Evolutionary conservation across 2,329 filamentous ascomycete species (phyloP).

Genomic region (Hysterium pulicare): DNA sequence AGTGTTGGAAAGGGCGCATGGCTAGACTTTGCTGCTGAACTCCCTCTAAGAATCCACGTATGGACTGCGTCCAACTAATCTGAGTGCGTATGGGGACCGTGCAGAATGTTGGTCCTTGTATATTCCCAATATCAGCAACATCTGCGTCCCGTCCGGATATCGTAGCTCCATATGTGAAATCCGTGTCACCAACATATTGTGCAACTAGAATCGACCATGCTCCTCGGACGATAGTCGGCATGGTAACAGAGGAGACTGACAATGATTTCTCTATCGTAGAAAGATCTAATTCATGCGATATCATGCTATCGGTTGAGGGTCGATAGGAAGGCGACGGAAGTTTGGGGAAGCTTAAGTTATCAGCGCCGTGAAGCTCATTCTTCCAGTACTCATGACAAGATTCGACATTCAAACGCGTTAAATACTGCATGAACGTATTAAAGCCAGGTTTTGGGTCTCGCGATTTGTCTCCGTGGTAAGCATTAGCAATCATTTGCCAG

Average conservation of each 20-base stretch:
- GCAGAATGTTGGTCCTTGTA: constrained; percentile 43
- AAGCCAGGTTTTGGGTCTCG: too few species aligned
- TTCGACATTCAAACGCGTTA: too few species aligned
- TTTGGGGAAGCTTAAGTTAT: too few species aligned
- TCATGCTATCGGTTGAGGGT: too few species aligned
- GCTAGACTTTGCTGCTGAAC: constrained; percentile 14
- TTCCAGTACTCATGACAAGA: too few species aligned
- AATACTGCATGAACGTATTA: too few species aligned
- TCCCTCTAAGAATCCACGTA: constrained; percentile 9
- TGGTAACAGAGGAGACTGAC: too few species aligned
- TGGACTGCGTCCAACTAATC: constrained; percentile 7
- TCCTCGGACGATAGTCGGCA: constrained; percentile 17
- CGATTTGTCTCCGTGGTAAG: constrained; percentile 5
- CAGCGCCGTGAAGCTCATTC: too few species aligned
- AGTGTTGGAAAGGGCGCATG: constrained; percentile 29
- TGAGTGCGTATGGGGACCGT: constrained; percentile 31
- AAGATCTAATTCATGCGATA: too few species aligned
- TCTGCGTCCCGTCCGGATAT: constrained; percentile 32
- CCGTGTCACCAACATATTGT: constrained; percentile 20
- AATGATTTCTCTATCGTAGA: too few species aligned
- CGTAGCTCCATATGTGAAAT: constrained; percentile 42
- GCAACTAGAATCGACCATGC: constrained; percentile 28
- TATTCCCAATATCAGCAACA: constrained; percentile 32
- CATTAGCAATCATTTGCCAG: constrained; percentile 9
- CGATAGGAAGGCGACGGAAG: too few species aligned